Conservation (phyloP, 202 grass and related monocot genomes). For the Zoysia matrella region DNA sequence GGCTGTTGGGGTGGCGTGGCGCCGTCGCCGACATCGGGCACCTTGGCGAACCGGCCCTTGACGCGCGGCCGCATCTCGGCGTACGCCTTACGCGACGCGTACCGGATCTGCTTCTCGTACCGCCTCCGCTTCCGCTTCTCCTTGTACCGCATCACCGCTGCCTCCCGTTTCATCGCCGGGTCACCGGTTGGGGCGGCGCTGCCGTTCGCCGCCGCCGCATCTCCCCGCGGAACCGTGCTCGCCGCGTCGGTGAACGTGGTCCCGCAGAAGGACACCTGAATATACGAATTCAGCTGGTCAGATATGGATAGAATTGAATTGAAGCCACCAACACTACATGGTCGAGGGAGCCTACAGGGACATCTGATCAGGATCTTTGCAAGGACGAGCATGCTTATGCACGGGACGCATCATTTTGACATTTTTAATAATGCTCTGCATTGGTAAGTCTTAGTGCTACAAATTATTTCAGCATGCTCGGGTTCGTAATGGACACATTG, state of each 20-base stretch:
- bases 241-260: constrained; percentile 44
- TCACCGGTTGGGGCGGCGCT: not conserved
- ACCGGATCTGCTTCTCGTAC: constrained; percentile 96
- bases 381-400: not conserved
- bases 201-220: constrained; percentile 24
- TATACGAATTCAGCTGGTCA: not conserved
- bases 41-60: constrained; percentile 93
- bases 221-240: constrained; percentile 32
- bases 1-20: constrained; percentile 1
- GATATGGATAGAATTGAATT: not conserved
- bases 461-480: too few relatives aligned
- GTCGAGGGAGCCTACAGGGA: too few relatives aligned
- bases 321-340: not conserved
- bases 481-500: too few relatives aligned
- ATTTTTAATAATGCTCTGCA: not conserved
- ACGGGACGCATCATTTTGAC: not conserved
- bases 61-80: constrained; percentile 94
- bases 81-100: constrained; percentile 93
- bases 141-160: constrained; percentile 92
- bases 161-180: constrained; percentile 70
- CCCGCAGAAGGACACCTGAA: constrained; percentile 58
- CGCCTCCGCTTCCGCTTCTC: constrained; percentile 88
- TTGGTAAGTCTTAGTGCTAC: not conserved
- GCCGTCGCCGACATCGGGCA: constrained; percentile 47
- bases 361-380: not conserved